Evolutionary conservation across 2,329 filamentous ascomycete species (phyloP), one percentile per base, ranked within the genome.

Genomic region (Pseudogymnoascus sp.): DNA sequence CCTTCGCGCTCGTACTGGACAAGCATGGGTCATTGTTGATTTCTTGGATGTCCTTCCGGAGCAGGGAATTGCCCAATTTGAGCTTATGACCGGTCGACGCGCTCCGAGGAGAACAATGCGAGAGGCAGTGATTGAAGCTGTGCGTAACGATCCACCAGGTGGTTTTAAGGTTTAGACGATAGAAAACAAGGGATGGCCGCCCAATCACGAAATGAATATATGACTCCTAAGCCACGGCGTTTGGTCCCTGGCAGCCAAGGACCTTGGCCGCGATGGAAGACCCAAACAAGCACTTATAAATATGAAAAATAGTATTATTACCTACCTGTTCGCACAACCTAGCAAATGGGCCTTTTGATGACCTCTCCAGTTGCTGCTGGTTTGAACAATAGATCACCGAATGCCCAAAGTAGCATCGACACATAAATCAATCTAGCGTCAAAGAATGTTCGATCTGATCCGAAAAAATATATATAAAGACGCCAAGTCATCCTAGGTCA

Each of bases 41-140:
- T 88, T 88, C 0, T 75, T 91, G 11, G 88, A 91, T 66, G 78
- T 90, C 50, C 73, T 91, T 7, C 86, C 86, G 0, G 89, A 91
- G 70, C 88, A 91, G 68, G 89, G 86, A 0, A 88, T 88, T 72
- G 87, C 88, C 1, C 88, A 91, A 67, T 91, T 91, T 68, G 88
- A 91, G 72, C 74, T 91, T 2, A 89, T 91, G 68, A 91, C 88
- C 0, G 88, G 87, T 0, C 77, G 86, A 50, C 80, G 86, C 70
- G 86, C 87, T 18, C 87, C 87, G 2, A 78, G 87, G 14, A 76
- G 82, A 43, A 70, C 88, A 30, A 91, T 91, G 88, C 80, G 86
- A 63, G 77, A 82, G 41, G 85, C 86, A 67, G 84, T 88, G 11
- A 74, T 54, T 54, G 47, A 54, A 32, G 47, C 47, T 20, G 47